Conservation (phyloP, 352 stramenopile genomes). For the Pythium utonaiense region DNA sequence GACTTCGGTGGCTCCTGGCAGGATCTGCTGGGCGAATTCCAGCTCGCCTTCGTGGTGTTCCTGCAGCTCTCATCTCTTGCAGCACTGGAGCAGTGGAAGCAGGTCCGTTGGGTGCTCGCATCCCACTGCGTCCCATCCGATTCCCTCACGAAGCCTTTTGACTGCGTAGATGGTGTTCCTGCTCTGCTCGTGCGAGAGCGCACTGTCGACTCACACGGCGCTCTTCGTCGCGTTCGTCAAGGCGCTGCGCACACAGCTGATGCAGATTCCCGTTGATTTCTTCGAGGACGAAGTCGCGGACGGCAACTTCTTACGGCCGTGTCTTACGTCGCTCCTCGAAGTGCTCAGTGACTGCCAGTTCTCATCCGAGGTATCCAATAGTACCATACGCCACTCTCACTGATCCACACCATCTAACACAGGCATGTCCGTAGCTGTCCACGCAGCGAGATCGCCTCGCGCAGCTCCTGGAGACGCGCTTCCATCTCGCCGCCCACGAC, state of each 20-base stretch:
- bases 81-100: conserved; percentile 93
- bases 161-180: conserved; percentile 29
- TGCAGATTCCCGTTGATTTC: conserved; percentile 28
- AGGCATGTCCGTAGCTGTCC: conserved; percentile 1
- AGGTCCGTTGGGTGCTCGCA: conserved; percentile 5
- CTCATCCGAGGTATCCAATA: conserved; percentile 4
- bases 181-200: conserved; percentile 33
- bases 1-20: conserved; percentile 41
- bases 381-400: neutral
- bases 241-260: conserved; percentile 28
- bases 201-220: conserved; percentile 14
- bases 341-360: conserved; percentile 25
- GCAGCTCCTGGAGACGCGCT: conserved; percentile 19
- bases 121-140: neutral
- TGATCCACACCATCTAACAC: neutral
- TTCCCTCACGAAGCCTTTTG: no score
- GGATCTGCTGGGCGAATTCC: conserved; percentile 89
- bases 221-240: conserved; percentile 32
- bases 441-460: conserved; percentile 11
- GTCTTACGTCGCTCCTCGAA: conserved; percentile 27
- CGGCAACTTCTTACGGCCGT: conserved; percentile 17
- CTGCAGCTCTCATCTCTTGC: conserved; percentile 91
- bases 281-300: conserved; percentile 18
- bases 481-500: conserved; percentile 9
- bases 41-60: conserved; percentile 93